Conservation (phyloP, 1,139 yeast species). For the Yamadazyma dushanensis region DNA sequence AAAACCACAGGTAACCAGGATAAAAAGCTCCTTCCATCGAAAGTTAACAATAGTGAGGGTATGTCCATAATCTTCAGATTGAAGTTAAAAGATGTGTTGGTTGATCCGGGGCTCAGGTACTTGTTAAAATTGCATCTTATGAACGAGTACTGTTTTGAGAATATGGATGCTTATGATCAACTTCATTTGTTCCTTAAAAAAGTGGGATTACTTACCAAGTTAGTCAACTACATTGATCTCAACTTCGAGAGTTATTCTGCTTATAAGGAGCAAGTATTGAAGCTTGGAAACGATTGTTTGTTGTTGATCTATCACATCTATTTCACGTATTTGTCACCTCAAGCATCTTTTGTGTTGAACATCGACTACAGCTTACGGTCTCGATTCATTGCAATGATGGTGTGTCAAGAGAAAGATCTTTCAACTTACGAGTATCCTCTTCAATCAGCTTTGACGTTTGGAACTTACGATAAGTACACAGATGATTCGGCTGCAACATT, state of each 20-base stretch:
- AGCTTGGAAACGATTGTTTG: constrained; percentile 51
- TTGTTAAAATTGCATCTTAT: constrained; percentile 66
- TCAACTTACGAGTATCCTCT: neutral
- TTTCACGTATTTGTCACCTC: constrained; percentile 64
- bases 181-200: constrained; percentile 43
- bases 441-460: constrained; percentile 1
- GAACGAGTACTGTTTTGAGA: constrained; percentile 70
- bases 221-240: constrained; percentile 15
- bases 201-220: constrained; percentile 18
- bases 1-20: neutral
- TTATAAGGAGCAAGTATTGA: constrained; percentile 34
- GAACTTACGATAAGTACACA: neutral
- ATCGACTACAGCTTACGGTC: constrained; percentile 60
- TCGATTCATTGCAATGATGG: constrained; percentile 47
- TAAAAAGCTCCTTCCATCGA: constrained; percentile 1
- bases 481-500: too few relatives aligned
- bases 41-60: neutral
- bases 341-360: constrained; percentile 72
- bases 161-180: constrained; percentile 67
- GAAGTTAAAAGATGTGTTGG: constrained; percentile 33
- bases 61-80: neutral
- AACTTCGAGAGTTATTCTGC: constrained; percentile 4
- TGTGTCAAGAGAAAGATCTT: constrained; percentile 15
- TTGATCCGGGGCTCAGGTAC: constrained; percentile 78
- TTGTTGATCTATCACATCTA: constrained; percentile 63